Percentiles rank a stretch among this genome's conserved stretches.
These are phyloP conservation scores for Candida loeiensis DNA, from an alignment of 805 yeast species.

Conservation along the genomic window DNA sequence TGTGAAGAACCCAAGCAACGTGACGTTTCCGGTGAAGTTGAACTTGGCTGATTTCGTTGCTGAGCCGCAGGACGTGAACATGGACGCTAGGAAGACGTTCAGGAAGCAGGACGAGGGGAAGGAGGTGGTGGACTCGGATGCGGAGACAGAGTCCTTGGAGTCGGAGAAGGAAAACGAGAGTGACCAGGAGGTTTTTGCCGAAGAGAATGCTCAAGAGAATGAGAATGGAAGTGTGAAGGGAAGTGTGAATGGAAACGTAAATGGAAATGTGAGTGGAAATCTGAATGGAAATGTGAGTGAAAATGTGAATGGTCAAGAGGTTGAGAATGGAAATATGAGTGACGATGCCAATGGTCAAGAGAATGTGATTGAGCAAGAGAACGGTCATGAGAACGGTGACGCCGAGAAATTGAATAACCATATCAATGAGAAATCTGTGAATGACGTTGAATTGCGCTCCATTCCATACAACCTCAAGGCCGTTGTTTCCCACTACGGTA, in stretches of 20 bases:
- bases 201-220: not conserved
- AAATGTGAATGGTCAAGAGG: not conserved
- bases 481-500: constrained; percentile 89
- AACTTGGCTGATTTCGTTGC: constrained; percentile 70
- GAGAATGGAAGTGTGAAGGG: not conserved
- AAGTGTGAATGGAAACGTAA: not conserved
- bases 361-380: no score
- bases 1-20: constrained; percentile 78
- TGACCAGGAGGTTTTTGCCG: not conserved
- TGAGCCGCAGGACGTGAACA: constrained; percentile 62
- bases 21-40: constrained; percentile 68
- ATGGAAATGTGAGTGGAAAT: not conserved
- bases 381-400: no score
- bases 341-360: not conserved
- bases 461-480: constrained; percentile 72
- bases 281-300: not conserved
- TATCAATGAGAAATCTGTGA: not conserved
- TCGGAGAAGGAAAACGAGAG: no score
- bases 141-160: constrained; percentile 1
- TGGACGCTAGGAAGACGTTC: constrained; percentile 78
- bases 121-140: not conserved
- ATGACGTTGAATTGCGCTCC: constrained; percentile 21
- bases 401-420: not conserved
- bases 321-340: not conserved
- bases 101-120: constrained; percentile 51